These are phyloP conservation scores for Vitis hybrid DNA, from an alignment of 177 flowering plant genomes.

Conservation along the genomic window DNA sequence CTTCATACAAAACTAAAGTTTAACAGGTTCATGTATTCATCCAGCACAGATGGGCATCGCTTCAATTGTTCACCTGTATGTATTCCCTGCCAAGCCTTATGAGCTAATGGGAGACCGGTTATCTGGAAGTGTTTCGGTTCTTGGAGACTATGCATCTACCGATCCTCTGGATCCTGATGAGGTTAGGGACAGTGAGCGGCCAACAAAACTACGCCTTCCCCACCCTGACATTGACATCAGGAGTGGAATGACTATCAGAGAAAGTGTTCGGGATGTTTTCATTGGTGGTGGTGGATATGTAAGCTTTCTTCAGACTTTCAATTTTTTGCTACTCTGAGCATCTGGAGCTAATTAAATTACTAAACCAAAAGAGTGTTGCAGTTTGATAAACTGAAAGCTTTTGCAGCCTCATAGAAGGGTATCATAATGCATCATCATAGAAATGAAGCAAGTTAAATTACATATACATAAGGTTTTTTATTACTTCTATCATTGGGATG, in stretches of 20 bases:
- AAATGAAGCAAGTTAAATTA: too few species aligned
- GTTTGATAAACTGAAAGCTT: too few species aligned
- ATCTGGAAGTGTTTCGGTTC: conserved; percentile 74
- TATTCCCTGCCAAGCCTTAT: conserved; percentile 92
- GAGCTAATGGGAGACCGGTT: conserved; percentile 78
- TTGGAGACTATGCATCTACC: conserved; percentile 90
- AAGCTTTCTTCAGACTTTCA: conserved; percentile 31
- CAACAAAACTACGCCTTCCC: conserved; percentile 83
- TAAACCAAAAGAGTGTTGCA: too few species aligned
- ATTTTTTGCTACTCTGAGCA: neutral
- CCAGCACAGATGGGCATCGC: conserved; percentile 99
- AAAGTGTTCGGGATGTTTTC: conserved; percentile 90
- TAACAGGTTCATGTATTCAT: conserved; percentile 47
- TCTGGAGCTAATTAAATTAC: too few species aligned
- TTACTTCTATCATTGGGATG: too few species aligned
- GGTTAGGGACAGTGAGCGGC: conserved; percentile 93
- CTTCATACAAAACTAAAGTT: conserved; percentile 20
- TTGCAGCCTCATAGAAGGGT: too few species aligned
- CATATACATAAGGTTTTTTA: too few species aligned
- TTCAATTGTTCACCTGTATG: conserved; percentile 86
- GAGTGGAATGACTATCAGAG: conserved; percentile 73
- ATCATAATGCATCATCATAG: too few species aligned
- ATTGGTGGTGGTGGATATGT: conserved; percentile 94
- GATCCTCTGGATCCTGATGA: conserved; percentile 96
- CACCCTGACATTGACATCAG: conserved; percentile 57